Evolutionary conservation across 148 eudicot species (phyloP).

Genomic region (Rhododendron williamsianum): DNA sequence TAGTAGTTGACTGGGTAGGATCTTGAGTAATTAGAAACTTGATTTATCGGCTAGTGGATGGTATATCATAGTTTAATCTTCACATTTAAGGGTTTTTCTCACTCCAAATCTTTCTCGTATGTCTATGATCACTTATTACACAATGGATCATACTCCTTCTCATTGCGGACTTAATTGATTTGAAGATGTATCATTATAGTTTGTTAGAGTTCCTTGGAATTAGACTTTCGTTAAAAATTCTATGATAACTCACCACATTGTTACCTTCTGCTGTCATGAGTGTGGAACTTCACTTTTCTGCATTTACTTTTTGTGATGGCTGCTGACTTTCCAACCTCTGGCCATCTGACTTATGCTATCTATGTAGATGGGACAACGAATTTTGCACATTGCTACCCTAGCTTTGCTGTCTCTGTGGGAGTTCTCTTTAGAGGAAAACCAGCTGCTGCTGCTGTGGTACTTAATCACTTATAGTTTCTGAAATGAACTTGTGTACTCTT

Average conservation of each 20-base stretch:
- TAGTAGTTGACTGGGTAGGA: neutral
- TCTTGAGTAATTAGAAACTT: neutral
- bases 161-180: neutral
- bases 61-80: neutral
- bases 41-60: neutral
- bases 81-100: neutral
- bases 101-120: neutral
- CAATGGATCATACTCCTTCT: neutral
- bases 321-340: neutral
- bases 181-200: neutral
- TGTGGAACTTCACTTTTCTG: neutral
- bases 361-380: conserved; percentile 92
- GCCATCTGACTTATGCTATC: conserved; percentile 6
- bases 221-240: neutral
- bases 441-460: conserved; percentile 93
- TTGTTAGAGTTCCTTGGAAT: neutral
- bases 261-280: neutral
- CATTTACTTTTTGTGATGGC: neutral
- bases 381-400: conserved; percentile 95
- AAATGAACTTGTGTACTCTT: neutral
- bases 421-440: conserved; percentile 88
- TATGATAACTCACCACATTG: neutral
- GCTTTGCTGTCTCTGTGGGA: conserved; percentile 95
- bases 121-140: neutral
- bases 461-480: conserved; percentile 2